These are phyloP conservation scores for Evansstolkia leycettana DNA, from an alignment of 495 filamentous ascomycete species.

Conservation along the genomic window DNA sequence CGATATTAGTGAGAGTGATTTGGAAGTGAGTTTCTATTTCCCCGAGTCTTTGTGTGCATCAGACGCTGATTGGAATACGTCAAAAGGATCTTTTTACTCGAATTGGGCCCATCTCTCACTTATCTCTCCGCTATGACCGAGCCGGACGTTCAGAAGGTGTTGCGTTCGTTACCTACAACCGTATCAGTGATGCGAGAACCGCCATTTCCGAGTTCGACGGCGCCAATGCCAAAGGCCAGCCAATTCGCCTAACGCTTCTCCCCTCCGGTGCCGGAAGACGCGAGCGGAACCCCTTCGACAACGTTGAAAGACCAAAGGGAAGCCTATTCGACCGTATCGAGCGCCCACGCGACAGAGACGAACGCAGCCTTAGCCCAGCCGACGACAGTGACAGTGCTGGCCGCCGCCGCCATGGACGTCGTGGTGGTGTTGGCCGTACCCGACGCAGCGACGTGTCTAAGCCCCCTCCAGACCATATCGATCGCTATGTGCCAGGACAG, in stretches of 20 bases:
- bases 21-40: slow-evolving; percentile 47
- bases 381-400: slow-evolving; percentile 16
- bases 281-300: slow-evolving; percentile 38
- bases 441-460: slow-evolving; percentile 56
- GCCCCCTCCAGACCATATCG: slow-evolving; percentile 58
- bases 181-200: slow-evolving; percentile 50
- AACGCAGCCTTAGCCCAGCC: slow-evolving; percentile 30
- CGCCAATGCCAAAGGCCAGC: slow-evolving; percentile 87
- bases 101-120: slow-evolving; percentile 59
- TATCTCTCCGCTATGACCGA: slow-evolving; percentile 75
- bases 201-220: slow-evolving; percentile 78
- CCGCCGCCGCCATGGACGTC: slow-evolving; percentile 26
- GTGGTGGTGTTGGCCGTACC: slow-evolving; percentile 34
- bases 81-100: slow-evolving; percentile 64
- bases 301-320: slow-evolving; percentile 52
- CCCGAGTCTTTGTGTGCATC: neutral
- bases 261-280: slow-evolving; percentile 38
- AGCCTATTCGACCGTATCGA: slow-evolving; percentile 68
- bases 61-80: neutral
- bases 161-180: slow-evolving; percentile 72
- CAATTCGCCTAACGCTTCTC: slow-evolving; percentile 66
- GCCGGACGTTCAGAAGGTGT: slow-evolving; percentile 81
- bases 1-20: slow-evolving; percentile 76
- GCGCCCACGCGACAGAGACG: slow-evolving; percentile 22
- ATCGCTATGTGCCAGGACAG: slow-evolving; percentile 70